These are phyloP conservation scores for Suhomyces atakaporum DNA, from an alignment of 1,139 yeast genomes.

Conservation along the genomic window DNA sequence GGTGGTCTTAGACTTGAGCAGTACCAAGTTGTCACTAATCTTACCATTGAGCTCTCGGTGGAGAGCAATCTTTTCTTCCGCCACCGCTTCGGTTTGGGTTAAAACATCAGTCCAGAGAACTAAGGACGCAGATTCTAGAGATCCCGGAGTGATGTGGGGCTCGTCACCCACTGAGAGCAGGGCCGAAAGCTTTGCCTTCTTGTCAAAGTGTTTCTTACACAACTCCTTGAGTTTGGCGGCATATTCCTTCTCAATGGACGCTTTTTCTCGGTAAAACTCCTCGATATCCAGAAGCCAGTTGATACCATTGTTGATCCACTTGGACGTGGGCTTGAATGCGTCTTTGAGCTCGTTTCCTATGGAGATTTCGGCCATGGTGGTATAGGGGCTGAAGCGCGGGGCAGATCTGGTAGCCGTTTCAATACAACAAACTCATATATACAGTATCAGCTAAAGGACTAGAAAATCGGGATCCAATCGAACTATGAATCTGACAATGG, in stretches of 20 bases:
- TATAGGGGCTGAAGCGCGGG: not conserved
- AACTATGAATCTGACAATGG: no score
- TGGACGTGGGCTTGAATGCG: slow-evolving; percentile 70
- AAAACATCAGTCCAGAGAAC: slow-evolving; percentile 94
- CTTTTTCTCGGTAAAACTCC: slow-evolving; percentile 79
- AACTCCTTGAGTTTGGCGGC: slow-evolving; percentile 65
- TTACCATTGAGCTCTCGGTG: slow-evolving; percentile 63
- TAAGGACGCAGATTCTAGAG: slow-evolving; percentile 85
- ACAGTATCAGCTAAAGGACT: no score
- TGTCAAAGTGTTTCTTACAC: slow-evolving; percentile 70
- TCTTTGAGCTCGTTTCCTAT: slow-evolving; percentile 79
- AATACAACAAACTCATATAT: no score
- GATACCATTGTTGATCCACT: slow-evolving; percentile 75
- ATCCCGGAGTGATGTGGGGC: slow-evolving; percentile 93
- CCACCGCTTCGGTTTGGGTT: slow-evolving; percentile 79
- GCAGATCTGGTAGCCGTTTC: not conserved
- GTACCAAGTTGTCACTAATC: slow-evolving; percentile 62
- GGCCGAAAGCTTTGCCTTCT: slow-evolving; percentile 70
- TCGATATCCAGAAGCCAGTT: slow-evolving; percentile 79
- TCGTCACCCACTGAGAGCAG: slow-evolving; percentile 84
- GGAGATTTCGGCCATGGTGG: slow-evolving; percentile 14
- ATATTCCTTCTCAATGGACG: slow-evolving; percentile 81
- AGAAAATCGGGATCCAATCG: no score
- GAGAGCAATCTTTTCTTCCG: slow-evolving; percentile 64
- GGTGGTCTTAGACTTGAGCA: slow-evolving; percentile 55